Percentiles rank a stretch among this genome's conserved stretches.
Conservation (phyloP, 2,329 filamentous ascomycete species). For the Periglandula ipomoeae region DNA sequence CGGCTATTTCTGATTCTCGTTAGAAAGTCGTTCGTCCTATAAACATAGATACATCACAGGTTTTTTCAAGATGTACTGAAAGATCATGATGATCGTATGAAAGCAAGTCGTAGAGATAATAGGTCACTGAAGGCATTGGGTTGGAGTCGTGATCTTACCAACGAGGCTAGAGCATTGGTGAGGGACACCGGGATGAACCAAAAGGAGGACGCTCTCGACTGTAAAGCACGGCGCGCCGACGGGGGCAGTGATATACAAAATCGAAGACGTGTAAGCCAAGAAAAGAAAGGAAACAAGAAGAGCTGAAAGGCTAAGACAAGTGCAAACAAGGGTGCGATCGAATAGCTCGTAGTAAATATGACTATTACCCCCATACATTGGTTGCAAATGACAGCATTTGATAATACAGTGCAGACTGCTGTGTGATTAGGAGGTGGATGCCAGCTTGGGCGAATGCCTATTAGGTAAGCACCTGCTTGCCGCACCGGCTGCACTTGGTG, state of each 20-base stretch:
- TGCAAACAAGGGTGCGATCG: constrained; percentile 1
- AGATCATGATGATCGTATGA: not conserved
- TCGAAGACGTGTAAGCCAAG: not conserved
- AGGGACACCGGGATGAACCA: not conserved
- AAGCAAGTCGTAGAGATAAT: not conserved
- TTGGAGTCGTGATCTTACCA: constrained; percentile 6
- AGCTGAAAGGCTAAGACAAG: not conserved
- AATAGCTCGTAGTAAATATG: constrained; percentile 3
- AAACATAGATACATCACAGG: not conserved
- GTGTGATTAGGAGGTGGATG: constrained; percentile 22
- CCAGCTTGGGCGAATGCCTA: too few relatives aligned
- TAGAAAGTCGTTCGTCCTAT: constrained; percentile 11
- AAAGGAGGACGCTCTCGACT: constrained; percentile 1
- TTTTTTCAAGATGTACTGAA: not conserved
- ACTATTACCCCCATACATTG: constrained; percentile 8
- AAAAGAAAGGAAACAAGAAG: not conserved
- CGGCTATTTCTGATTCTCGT: constrained; percentile 11
- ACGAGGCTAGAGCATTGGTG: not conserved
- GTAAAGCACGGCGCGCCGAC: not conserved
- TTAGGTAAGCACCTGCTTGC: constrained; percentile 16
- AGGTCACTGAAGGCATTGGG: not conserved
- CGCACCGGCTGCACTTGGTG: not conserved
- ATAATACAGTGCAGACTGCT: constrained; percentile 13
- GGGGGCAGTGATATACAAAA: not conserved
- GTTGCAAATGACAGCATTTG: constrained; percentile 23